Conservation (phyloP, 2,329 filamentous ascomycete genomes). For the Uncinocarpus reesii region DNA sequence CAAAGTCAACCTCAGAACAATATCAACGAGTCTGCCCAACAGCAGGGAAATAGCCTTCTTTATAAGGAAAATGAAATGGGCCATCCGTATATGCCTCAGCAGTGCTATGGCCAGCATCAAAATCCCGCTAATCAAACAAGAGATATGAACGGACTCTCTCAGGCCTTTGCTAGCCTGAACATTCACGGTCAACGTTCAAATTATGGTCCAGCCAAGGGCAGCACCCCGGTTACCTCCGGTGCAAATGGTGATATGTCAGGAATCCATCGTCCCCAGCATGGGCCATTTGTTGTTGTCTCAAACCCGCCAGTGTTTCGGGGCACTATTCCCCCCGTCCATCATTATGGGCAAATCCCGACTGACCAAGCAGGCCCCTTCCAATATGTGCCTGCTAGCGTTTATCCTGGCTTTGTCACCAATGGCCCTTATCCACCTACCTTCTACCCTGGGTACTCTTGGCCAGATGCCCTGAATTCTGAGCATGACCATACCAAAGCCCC, state of each 20-base stretch:
- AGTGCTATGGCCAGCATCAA: conserved; percentile 19
- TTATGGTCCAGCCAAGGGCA: conserved; percentile 23
- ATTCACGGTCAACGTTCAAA: conserved; percentile 26
- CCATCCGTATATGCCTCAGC: conserved; percentile 19
- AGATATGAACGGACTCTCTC: conserved; percentile 20
- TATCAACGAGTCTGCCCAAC: conserved; percentile 13
- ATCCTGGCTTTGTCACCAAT: conserved; percentile 28
- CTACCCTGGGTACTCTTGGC: conserved; percentile 29
- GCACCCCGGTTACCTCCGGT: conserved; percentile 21
- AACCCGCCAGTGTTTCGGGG: conserved; percentile 26
- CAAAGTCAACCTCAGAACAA: conserved; percentile 22
- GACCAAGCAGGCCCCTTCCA: conserved; percentile 27
- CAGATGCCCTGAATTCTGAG: conserved; percentile 29
- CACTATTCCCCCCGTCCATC: conserved; percentile 23
- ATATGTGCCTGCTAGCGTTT: conserved; percentile 31
- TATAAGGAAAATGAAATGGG: conserved; percentile 22
- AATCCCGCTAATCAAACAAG: conserved; percentile 12
- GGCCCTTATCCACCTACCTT: conserved; percentile 26
- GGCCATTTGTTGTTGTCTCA: conserved; percentile 25
- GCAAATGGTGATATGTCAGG: conserved; percentile 23
- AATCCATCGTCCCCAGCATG: conserved; percentile 22
- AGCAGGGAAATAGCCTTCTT: conserved; percentile 17
- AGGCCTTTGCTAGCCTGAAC: conserved; percentile 23
- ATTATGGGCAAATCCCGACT: conserved; percentile 24
- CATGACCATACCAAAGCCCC: conserved; percentile 30